Base-by-base conservation (phyloP, 2,329 filamentous ascomycete genomes). In the Ophiostoma perfectum region DNA sequence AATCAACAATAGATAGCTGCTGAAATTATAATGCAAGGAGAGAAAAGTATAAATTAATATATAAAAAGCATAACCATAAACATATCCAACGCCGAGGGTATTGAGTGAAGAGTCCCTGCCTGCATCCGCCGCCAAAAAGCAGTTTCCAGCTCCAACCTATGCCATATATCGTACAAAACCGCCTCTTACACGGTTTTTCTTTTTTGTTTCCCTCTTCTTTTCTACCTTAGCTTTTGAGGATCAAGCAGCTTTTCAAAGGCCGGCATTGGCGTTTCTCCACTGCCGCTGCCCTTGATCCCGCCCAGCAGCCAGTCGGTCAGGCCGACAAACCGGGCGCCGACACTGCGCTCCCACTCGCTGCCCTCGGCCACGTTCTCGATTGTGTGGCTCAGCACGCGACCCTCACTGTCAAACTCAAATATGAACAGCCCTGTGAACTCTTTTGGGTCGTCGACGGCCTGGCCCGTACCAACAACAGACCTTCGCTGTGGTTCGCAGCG, bases 241-340 rank as follows among this genome's bases (percentile, higher is more conserved):
- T 69, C 4, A 4, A 16, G 66, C 60, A 66, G 67, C 65, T 67
- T 67, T 62, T 71, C 66, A 67, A 70, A 73, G 11, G 71, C 72
- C 39, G 72, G 71, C 64, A 72, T 63, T 1, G 72, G 72, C 41
- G 70, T 71, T 5, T 67, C 67, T 42, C 71, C 60, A 72, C 70
- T 67, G 73, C 73, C 62, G 62, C 73, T 69, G n/a, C 81, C 79
- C 69, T 78, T 80, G 72, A 93, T 89, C 66, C 90, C 90, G 2
- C 93, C 93, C 52, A 98, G 82, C 72, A 99, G 80, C 94, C 95
- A 98, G 77, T 99, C 95, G 16, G 95, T 97, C 72, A 98, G 81
- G 14, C 90, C 93, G 16, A 98, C 92, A 27, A 99, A 90, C 75
- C 89, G 91, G 36, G 91, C 89, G 39, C 91, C 87, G n/a, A 89